phyloP scores from a whole-genome alignment of 371 early-diverging fungal genomes.

The Choanephora cucurbitarum region DNA sequence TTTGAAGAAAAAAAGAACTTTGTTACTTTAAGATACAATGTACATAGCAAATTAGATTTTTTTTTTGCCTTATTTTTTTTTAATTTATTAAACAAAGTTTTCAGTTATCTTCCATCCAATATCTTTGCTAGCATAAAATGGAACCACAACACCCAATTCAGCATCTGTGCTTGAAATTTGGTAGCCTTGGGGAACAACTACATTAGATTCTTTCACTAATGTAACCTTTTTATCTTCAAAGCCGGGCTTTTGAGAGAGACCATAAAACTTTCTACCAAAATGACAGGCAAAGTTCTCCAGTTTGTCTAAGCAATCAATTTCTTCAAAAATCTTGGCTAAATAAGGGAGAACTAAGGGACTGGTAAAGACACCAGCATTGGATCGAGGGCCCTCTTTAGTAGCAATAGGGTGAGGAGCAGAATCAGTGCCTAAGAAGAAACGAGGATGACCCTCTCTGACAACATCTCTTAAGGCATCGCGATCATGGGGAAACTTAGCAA shows the following conservation, averaged over 20 bases:
- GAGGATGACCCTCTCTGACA: constrained; percentile 81
- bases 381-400: constrained; percentile 82
- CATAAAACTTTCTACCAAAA: constrained; percentile 86
- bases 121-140: constrained; percentile 81
- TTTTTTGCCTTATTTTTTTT: constrained; percentile 12
- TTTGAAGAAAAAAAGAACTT: constrained; percentile 45
- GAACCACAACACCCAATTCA: constrained; percentile 75
- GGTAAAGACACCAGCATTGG: constrained; percentile 93
- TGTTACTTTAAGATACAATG: constrained; percentile 26
- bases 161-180: constrained; percentile 49
- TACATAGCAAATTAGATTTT: constrained; percentile 14
- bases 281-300: constrained; percentile 84
- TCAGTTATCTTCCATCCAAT: constrained; percentile 70
- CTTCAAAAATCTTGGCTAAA: constrained; percentile 86
- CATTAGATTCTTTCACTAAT: constrained; percentile 52
- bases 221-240: constrained; percentile 54
- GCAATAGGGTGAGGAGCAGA: constrained; percentile 94
- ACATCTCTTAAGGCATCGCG: constrained; percentile 88
- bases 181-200: constrained; percentile 60
- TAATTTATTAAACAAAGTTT: constrained; percentile 40
- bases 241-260: constrained; percentile 56
- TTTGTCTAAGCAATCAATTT: constrained; percentile 79
- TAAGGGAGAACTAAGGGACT: constrained; percentile 84
- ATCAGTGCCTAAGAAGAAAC: constrained; percentile 97
- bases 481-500: constrained; percentile 95